Base-by-base conservation (phyloP, 2,329 filamentous ascomycete genomes). In the Chalara sp. region DNA sequence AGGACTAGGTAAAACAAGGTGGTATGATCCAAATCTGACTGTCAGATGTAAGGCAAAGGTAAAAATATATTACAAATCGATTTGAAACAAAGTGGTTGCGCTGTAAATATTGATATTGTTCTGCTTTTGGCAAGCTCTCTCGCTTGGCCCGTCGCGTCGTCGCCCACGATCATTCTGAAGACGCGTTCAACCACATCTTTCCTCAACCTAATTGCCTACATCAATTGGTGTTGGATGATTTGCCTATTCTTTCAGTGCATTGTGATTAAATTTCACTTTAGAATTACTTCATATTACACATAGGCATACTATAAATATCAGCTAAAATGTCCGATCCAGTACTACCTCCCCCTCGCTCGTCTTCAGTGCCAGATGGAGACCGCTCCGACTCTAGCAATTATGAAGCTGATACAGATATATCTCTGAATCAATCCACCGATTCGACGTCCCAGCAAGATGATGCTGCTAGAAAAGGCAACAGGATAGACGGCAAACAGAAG, bases 401-500 rank as follows among this genome's bases (percentile, higher is more conserved):
- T 29, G 60, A 60, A 29, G 54, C 51, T 28, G 60, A 61, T 29
- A 53, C 49, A 10, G 54, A 57, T 44, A 55, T 48, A 5, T 58
- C 57, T 47, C 48, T 53, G 21, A 55, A 57, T 5, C 55, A 59
- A 28, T 53, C 54, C 11, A 46, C 53, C 32, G 48, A 48, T 45
- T 55, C 55, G 46, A 44, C 48, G 13, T 49, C 41, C 29, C 63
- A 55, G 42, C 59, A 61, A 32, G 63, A 60, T 33, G 50, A 39
- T 28, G 49, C 53, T 12, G 56, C 53, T 6, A 53, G 58, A 37
- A 51, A 39, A 39, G 63, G 60, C 48, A 57, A 47, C 41, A 58
- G 68, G 76, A 74, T 57, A 29, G 59, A 63, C 21, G 60, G 53
- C 12, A 65, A 63, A 49, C 62, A 64, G 49, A 81, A 79, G 72